Evolutionary conservation across 2,329 filamentous ascomycete genomes (phyloP), one percentile per base, ranked within the genome.

Genomic region (Curvularia spicifera): DNA sequence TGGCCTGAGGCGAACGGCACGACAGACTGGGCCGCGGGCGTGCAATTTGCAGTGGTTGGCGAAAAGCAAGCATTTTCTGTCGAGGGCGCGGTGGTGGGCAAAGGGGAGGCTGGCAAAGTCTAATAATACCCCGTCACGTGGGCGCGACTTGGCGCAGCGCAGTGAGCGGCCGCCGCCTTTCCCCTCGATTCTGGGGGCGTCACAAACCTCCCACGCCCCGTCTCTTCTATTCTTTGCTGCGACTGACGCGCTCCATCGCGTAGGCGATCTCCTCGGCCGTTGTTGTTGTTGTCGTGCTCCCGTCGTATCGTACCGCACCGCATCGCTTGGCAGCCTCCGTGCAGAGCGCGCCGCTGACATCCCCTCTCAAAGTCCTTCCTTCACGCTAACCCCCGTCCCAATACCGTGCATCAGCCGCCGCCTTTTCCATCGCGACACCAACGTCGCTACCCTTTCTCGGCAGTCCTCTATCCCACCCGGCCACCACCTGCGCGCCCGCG

Each of bases 381-480:
- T 56, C 57, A 56, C 54, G 53, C 56, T 57, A 59, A 54, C 58
- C 53, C 51, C 57, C 58, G 46, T 50, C 56, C 54, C 59, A 22
- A 55, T 56, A 54, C 53, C 59, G 59, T 58, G 59, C 59, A 61
- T 59, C 59, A 61, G 59, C 59, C 65, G 64, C 60, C 60, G 56
- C 51, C 56, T 56, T 57, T 59, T 56, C 59, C 59, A 60, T 58
- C 56, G 56, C 56, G 51, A 58, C 56, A 54, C 51, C 56, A 54
- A 42, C 42, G 54, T 53, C 48, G 54, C 54, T 56, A 53, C 51
- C 56, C 56, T 54, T 44, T 44, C 26, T 44, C 55, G 55, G 51
- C 45, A 54, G 20, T 44, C 48, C 24, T 47, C 43, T 31, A 52
- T 56, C 53, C 51, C 56, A 24, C 45, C 20, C 31, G 40, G 45